These are phyloP conservation scores for Arabidopsis hybrid DNA, from an alignment of 441 rosid genomes.

Conservation along the genomic window DNA sequence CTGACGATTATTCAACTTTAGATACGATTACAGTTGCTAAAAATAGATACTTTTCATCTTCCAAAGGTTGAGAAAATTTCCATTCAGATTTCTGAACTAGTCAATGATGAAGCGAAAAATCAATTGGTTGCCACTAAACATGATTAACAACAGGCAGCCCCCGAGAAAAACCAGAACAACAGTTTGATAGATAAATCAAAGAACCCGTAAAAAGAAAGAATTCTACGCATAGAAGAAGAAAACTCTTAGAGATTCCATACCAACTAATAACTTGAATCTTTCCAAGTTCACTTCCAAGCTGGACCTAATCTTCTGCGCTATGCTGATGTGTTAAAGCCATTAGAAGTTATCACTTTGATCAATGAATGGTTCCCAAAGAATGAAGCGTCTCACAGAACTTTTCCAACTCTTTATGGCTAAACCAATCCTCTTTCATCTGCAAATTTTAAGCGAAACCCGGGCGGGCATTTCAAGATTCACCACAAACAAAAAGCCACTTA, in stretches of 20 bases:
- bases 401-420: constrained; percentile 56
- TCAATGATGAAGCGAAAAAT: constrained; percentile 2
- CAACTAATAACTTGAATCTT: constrained; percentile 20
- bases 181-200: not conserved
- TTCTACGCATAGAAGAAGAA: not conserved
- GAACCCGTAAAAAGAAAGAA: not conserved
- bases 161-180: not conserved
- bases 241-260: constrained; percentile 14
- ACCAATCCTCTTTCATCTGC: constrained; percentile 90
- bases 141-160: not conserved
- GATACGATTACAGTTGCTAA: not conserved
- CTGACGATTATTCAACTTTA: not conserved
- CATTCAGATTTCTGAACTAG: not conserved
- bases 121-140: not conserved
- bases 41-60: not conserved
- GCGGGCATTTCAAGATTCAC: constrained; percentile 1
- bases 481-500: not conserved
- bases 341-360: constrained; percentile 18
- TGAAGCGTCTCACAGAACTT: constrained; percentile 56
- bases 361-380: constrained; percentile 34
- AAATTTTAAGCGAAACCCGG: constrained; percentile 24
- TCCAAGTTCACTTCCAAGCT: constrained; percentile 2
- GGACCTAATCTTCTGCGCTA: constrained; percentile 20
- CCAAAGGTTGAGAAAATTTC: constrained; percentile 1
- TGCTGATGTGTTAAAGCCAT: constrained; percentile 15